A percentile compares a stretch with the other conserved stretches of the same genome.
These are phyloP conservation scores for Magnaporthiopsis rhizophila DNA, from an alignment of 2,329 filamentous ascomycete species.

Conservation along the genomic window DNA sequence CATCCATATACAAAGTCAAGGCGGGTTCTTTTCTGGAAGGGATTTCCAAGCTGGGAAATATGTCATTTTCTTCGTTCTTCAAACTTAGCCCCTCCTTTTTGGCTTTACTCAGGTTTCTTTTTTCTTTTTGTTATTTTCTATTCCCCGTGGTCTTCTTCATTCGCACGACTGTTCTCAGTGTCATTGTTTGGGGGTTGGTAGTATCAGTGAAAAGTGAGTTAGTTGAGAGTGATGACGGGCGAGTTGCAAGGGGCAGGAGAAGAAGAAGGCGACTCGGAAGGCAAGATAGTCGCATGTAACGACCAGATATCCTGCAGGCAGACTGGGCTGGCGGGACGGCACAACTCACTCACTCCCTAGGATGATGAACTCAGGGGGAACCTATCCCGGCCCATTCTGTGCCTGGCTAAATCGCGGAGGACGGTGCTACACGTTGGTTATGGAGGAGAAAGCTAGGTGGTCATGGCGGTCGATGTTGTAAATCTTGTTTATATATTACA, in stretches of 20 bases:
- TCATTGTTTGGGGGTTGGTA: background rate
- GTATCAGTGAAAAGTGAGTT: background rate
- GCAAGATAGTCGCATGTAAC: background rate
- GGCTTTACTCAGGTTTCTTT: background rate
- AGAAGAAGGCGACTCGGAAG: background rate
- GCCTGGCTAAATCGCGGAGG: background rate
- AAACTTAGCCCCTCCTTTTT: background rate
- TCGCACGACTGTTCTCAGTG: background rate
- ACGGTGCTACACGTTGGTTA: background rate
- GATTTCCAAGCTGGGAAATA: background rate
- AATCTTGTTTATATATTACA: background rate
- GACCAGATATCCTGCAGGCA: background rate
- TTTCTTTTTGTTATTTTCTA: background rate
- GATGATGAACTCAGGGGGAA: background rate
- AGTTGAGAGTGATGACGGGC: background rate
- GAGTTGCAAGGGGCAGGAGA: background rate
- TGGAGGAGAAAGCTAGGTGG: background rate
- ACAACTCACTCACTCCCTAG: background rate
- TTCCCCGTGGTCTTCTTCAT: background rate
- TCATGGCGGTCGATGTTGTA: background rate
- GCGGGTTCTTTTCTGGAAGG: background rate
- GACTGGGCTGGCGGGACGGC: background rate
- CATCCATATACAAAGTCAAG: background rate
- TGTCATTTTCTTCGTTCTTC: background rate
- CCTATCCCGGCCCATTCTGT: background rate